These are phyloP conservation scores for Phyllostachys edulis DNA, from an alignment of 176 grass and related monocot genomes.

Conservation along the genomic window DNA sequence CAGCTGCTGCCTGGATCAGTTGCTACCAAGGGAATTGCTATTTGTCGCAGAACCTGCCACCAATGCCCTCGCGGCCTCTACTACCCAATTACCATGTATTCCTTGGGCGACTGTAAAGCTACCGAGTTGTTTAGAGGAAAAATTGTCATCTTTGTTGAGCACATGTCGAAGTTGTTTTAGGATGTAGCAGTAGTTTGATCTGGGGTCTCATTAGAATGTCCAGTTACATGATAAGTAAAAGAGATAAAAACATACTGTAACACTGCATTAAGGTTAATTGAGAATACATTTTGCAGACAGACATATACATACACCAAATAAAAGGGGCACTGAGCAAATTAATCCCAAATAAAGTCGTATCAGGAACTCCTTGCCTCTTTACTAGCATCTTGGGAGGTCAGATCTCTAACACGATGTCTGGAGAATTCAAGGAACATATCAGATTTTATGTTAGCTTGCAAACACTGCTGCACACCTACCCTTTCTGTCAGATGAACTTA, in stretches of 20 bases:
- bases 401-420: conserved; percentile 71
- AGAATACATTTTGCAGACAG: neutral
- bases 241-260: neutral
- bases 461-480: neutral
- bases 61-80: neutral
- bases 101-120: neutral
- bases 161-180: neutral
- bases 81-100: neutral
- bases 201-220: neutral
- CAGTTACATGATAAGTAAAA: neutral
- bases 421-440: neutral
- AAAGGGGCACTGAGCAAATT: too few species aligned
- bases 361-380: neutral
- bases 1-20: neutral
- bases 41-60: neutral
- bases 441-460: neutral
- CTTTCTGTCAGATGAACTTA: conserved; percentile 38
- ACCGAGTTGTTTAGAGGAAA: neutral
- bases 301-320: neutral
- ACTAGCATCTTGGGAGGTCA: conserved; percentile 22
- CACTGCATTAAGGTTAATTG: neutral
- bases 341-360: neutral
- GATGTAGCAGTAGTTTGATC: neutral
- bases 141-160: neutral
- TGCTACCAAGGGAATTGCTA: neutral